These are phyloP conservation scores for Pseudisothecium myosuroides DNA, from an alignment of 225 moss, liverwort and hornwort species.

Conservation along the genomic window DNA sequence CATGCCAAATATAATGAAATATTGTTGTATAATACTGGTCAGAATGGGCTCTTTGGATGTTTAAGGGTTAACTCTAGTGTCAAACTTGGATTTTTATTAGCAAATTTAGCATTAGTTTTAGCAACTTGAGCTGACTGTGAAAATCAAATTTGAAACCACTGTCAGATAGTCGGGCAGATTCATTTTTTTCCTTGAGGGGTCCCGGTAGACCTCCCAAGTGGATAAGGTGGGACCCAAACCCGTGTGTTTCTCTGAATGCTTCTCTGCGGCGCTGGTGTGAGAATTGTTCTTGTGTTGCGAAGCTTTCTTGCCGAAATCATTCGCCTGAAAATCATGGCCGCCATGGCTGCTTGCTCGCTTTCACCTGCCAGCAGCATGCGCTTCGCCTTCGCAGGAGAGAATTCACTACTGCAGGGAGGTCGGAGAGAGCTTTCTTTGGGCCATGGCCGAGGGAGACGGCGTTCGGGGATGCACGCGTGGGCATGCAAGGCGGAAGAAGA, in stretches of 20 bases:
- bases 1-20: too few relatives aligned
- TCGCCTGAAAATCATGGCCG: neutral
- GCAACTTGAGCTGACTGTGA: neutral
- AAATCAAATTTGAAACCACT: neutral
- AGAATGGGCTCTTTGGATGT: too few relatives aligned
- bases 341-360: neutral
- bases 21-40: too few relatives aligned
- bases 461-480: neutral
- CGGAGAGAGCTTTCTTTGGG: neutral
- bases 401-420: neutral
- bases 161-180: neutral
- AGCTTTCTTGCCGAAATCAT: neutral
- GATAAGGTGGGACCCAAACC: neutral
- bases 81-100: too few relatives aligned
- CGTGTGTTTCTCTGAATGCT: neutral
- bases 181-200: neutral
- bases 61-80: too few relatives aligned
- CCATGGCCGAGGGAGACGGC: neutral
- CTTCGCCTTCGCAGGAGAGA: neutral
- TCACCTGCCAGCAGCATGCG: neutral
- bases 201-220: neutral
- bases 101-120: neutral
- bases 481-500: conserved; percentile 22
- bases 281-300: neutral
- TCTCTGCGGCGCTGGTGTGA: too few relatives aligned